Conservation (phyloP, 1,139 yeast species). For the Lizanozyma gosingica region DNA sequence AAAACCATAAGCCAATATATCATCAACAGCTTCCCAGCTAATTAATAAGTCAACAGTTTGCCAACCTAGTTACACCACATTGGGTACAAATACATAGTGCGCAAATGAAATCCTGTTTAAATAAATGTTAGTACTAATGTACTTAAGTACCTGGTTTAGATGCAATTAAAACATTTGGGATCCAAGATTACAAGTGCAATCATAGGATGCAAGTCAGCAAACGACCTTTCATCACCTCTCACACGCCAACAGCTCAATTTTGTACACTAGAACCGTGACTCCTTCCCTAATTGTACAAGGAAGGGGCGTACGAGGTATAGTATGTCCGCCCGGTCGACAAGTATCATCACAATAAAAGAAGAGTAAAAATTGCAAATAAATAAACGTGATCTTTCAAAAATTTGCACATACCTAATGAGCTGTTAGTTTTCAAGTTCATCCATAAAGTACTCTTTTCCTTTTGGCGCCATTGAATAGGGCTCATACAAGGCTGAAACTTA, state of each 20-base stretch:
- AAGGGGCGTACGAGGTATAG: constrained; percentile 37
- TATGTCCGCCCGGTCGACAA: constrained; percentile 83
- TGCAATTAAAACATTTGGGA: too few relatives aligned
- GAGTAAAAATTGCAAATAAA: too few relatives aligned
- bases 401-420: too few relatives aligned
- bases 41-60: constrained; percentile 6
- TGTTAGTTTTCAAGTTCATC: too few relatives aligned
- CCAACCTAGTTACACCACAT: constrained; percentile 16
- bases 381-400: too few relatives aligned
- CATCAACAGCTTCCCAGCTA: background rate
- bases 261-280: constrained; percentile 64
- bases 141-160: too few relatives aligned
- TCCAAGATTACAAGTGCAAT: background rate
- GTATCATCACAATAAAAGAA: constrained; percentile 41
- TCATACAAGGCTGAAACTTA: constrained; percentile 87
- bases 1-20: constrained; percentile 11
- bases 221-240: constrained; percentile 64
- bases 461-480: constrained; percentile 26
- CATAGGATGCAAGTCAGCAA: constrained; percentile 17
- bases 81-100: constrained; percentile 28
- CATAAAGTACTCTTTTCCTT: too few relatives aligned
- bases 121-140: too few relatives aligned
- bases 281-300: constrained; percentile 42
- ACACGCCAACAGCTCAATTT: constrained; percentile 44
- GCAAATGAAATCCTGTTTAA: too few relatives aligned